phyloP scores from a whole-genome alignment of 768 basidiomycete genomes.

The Daedaleopsis sinensis region DNA sequence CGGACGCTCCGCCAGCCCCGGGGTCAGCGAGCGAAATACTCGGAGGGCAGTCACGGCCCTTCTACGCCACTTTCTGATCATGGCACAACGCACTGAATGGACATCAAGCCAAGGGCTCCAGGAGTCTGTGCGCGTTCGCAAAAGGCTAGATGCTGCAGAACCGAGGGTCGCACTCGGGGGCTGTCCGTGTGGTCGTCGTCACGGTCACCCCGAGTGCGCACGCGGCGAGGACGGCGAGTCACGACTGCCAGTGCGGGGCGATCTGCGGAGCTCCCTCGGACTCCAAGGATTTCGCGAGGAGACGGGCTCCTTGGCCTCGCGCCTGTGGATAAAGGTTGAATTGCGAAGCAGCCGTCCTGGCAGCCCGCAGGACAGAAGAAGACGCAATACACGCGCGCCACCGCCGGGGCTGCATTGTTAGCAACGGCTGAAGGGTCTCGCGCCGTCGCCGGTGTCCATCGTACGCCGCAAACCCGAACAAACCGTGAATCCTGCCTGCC shows the following conservation, averaged over 20 bases:
- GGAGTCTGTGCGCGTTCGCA: not conserved
- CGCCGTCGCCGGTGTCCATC: not conserved
- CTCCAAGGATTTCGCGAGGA: constrained; percentile 9
- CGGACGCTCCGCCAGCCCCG: not conserved
- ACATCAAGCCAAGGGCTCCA: not conserved
- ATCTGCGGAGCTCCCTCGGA: constrained; percentile 19
- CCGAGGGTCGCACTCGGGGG: constrained; percentile 10
- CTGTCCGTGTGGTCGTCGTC: not conserved
- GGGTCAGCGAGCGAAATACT: not conserved
- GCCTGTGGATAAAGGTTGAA: constrained; percentile 4
- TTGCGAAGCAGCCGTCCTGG: constrained; percentile 5
- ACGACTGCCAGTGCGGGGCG: not conserved
- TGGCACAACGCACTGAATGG: constrained; percentile 2
- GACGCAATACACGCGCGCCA: not conserved
- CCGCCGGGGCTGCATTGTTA: not conserved
- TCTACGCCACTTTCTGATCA: constrained; percentile 21
- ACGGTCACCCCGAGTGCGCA: not conserved
- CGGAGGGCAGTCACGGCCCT: not conserved
- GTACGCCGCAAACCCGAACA: not conserved
- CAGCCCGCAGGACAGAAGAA: not conserved
- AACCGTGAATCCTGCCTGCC: not conserved
- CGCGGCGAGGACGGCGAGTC: constrained; percentile 2
- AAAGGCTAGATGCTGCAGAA: constrained; percentile 13
- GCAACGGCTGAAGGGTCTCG: not conserved
- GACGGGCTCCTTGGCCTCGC: not conserved